These are phyloP conservation scores for Podospora pseudoanserina DNA, from an alignment of 495 filamentous ascomycete genomes.

Conservation along the genomic window DNA sequence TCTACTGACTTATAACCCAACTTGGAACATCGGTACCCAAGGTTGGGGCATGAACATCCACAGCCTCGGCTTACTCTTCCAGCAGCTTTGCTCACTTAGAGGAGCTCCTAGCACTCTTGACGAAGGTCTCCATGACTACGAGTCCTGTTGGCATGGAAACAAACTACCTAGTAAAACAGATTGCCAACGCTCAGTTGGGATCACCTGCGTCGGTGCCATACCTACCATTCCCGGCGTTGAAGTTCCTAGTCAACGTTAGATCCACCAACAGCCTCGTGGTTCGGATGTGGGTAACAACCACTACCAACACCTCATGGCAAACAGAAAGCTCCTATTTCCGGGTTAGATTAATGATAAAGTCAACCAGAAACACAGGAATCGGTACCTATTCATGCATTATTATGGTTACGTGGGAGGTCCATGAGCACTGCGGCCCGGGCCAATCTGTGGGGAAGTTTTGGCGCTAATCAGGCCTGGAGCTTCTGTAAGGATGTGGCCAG, in stretches of 20 bases:
- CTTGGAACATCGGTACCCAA: neutral
- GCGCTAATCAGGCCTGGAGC: conserved; percentile 21
- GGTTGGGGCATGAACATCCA: neutral
- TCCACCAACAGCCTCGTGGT: neutral
- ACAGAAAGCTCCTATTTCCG: neutral
- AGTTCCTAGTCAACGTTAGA: too few species aligned
- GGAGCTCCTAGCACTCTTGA: neutral
- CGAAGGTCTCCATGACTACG: neutral
- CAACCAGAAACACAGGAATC: neutral
- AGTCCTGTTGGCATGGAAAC: too few species aligned
- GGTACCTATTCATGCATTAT: conserved; percentile 18
- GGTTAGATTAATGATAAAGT: neutral
- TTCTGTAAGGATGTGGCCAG: conserved; percentile 19
- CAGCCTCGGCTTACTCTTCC: neutral
- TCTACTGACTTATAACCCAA: neutral
- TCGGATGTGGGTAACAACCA: neutral
- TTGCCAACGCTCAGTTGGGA: too few species aligned
- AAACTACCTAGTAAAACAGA: too few species aligned
- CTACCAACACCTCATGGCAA: neutral
- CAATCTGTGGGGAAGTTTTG: neutral
- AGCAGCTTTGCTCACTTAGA: neutral
- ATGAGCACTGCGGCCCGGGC: too few species aligned
- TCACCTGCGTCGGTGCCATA: too few species aligned
- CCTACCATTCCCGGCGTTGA: too few species aligned
- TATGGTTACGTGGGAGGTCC: too few species aligned